phyloP scores from a whole-genome alignment of 805 yeast species.

The Vanderwaltozyma yarrowii region DNA sequence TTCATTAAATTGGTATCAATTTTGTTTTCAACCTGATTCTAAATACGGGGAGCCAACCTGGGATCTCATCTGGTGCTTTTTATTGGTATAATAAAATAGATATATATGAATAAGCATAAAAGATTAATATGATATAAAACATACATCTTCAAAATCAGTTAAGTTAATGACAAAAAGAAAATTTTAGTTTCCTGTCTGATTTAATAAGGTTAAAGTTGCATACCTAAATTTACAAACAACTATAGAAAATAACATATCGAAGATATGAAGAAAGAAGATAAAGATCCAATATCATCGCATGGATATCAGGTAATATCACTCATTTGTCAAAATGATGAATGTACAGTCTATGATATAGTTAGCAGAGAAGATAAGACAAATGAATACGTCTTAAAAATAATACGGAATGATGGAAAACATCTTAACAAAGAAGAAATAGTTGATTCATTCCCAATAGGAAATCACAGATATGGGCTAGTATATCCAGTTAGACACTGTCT shows the following conservation, averaged over 20 bases:
- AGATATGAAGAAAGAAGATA: neutral
- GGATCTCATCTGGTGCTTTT: no score
- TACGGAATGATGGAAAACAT: neutral
- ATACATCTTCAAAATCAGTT: no score
- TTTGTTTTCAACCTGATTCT: no score
- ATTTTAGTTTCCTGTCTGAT: no score
- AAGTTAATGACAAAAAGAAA: no score
- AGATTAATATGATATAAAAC: no score
- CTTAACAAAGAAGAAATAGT: neutral
- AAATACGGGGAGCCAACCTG: no score
- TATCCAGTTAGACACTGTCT: constrained; percentile 6
- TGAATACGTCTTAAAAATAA: constrained; percentile 6
- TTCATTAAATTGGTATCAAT: no score
- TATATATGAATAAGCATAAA: no score
- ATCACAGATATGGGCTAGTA: constrained; percentile 3
- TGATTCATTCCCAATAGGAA: constrained; percentile 2
- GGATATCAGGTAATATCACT: constrained; percentile 7
- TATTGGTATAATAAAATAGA: no score
- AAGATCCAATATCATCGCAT: neutral
- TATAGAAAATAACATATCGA: neutral
- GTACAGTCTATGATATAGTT: constrained; percentile 7
- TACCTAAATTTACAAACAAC: no score
- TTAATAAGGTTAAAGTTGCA: no score
- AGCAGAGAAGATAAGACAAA: constrained; percentile 1
- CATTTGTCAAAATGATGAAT: constrained; percentile 7